Evolutionary conservation across 148 eudicot genomes (phyloP).

Genomic region (Amaranthus cruentus): DNA sequence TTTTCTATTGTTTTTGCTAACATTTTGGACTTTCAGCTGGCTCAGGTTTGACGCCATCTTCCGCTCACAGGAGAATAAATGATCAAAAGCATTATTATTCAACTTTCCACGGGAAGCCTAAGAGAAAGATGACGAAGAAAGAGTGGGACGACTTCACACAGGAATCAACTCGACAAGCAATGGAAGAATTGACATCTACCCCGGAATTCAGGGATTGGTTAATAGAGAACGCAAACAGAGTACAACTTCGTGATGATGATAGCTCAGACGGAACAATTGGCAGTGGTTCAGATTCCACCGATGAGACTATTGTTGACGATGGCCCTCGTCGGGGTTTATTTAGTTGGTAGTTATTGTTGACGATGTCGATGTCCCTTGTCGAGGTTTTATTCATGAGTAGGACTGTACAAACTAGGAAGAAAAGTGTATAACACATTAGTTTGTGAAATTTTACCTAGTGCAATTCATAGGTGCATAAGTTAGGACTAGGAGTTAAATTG

Average conservation of each 20-base stretch:
- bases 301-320: conserved; percentile 38
- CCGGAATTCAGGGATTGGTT: conserved; percentile 78
- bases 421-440: background rate
- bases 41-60: conserved; percentile 39
- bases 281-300: conserved; percentile 70
- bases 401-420: conserved; percentile 2
- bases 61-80: conserved; percentile 20
- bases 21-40: background rate
- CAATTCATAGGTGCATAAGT: background rate
- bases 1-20: background rate
- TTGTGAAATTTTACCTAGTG: background rate
- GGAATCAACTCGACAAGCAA: conserved; percentile 57
- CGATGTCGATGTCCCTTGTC: conserved; percentile 26
- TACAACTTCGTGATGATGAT: conserved; percentile 49
- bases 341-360: conserved; percentile 20
- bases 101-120: conserved; percentile 60
- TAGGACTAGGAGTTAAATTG: background rate
- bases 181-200: conserved; percentile 52
- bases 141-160: conserved; percentile 63
- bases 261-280: conserved; percentile 45
- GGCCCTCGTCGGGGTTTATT: conserved; percentile 26
- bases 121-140: conserved; percentile 56
- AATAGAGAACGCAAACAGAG: conserved; percentile 50
- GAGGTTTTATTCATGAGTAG: conserved; percentile 13
- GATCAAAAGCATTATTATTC: conserved; percentile 45